Evolutionary conservation across 73 alveolate genomes (phyloP), one percentile per base, ranked within the genome.

Genomic region (Stentor roeselii): DNA sequence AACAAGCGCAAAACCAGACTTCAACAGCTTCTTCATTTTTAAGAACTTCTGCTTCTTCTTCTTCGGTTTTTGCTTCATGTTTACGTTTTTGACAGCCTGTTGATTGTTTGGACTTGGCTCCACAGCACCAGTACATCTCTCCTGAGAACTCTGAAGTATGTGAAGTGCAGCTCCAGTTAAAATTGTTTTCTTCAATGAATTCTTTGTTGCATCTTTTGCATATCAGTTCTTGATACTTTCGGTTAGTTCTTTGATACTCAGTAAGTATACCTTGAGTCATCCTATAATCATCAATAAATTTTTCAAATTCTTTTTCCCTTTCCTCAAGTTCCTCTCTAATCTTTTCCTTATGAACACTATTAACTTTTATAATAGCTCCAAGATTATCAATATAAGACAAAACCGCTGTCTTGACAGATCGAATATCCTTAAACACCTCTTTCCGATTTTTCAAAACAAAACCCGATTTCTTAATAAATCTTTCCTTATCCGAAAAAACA

Each of bases 181-280:
- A 93, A 86, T 97, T 99, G 85, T 96, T 98, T 90, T 97, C 99
- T 85, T 97, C 99, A 60, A 96, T 97, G 4, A 97, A 89, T 3
- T 94, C 97, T 88, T 60, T 78, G n/a, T 83, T 74, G 95, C 93
- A 90, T 91, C 75, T 91, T 89, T 75, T 88, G 89, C 84, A 90
- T 97, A 78, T 94, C 95, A 75, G 90, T 93, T 78, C 94, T 91
- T 84, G 93, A 95, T 42, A 74, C 86, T 36, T 93, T 95, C 3
- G 92, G 77, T 78, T 88, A 59, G 2, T 75, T 82, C 60, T 91
- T 92, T 83, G 90, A 76, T 34, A 75, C 32, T 59, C 88, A 95
- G 32, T 90, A 85, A 77, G 82, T 89, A 59, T 42, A 61, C 75
- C 92, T 94, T 40, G 88, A 83, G 34, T 21, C 80, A 67, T 86